These are phyloP conservation scores for Erodium texanum DNA, from an alignment of 441 rosid species.

Conservation along the genomic window DNA sequence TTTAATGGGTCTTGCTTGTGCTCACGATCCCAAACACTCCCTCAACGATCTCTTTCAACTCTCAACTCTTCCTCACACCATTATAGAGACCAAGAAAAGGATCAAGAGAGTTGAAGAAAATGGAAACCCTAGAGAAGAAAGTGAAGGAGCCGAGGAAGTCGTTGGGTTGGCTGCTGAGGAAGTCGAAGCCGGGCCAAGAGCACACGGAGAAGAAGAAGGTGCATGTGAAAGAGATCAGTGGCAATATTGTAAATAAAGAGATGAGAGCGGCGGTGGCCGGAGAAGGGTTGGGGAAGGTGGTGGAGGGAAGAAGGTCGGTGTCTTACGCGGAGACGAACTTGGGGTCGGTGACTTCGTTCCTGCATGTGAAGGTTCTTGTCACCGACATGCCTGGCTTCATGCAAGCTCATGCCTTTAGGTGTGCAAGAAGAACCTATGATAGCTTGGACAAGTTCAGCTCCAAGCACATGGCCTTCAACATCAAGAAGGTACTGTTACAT, in stretches of 20 bases:
- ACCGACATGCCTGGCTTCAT: slow-evolving; percentile 81
- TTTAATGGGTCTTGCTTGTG: too few species aligned
- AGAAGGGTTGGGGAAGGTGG: slow-evolving; percentile 14
- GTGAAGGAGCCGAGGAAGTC: not conserved
- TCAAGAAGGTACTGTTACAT: slow-evolving; percentile 63
- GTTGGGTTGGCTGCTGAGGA: not conserved
- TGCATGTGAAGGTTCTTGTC: slow-evolving; percentile 71
- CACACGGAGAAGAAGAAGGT: not conserved
- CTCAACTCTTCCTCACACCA: slow-evolving; percentile 13
- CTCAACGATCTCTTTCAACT: too few species aligned
- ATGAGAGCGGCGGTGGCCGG: not conserved
- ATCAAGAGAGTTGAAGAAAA: not conserved
- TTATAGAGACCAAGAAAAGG: too few species aligned
- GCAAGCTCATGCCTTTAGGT: slow-evolving; percentile 84
- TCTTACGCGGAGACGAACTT: slow-evolving; percentile 60
- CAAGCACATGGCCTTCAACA: slow-evolving; percentile 69
- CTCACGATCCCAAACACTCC: too few species aligned
- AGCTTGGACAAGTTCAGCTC: slow-evolving; percentile 73
- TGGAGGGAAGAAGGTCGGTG: slow-evolving; percentile 66
- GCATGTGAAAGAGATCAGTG: not conserved
- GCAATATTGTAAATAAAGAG: not conserved
- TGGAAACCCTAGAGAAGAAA: not conserved
- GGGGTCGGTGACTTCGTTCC: slow-evolving; percentile 54
- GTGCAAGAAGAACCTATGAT: slow-evolving; percentile 64
- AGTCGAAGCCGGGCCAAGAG: slow-evolving; percentile 10